phyloP scores from a whole-genome alignment of 2,329 filamentous ascomycete genomes.

The Fragosphaeria purpurea region DNA sequence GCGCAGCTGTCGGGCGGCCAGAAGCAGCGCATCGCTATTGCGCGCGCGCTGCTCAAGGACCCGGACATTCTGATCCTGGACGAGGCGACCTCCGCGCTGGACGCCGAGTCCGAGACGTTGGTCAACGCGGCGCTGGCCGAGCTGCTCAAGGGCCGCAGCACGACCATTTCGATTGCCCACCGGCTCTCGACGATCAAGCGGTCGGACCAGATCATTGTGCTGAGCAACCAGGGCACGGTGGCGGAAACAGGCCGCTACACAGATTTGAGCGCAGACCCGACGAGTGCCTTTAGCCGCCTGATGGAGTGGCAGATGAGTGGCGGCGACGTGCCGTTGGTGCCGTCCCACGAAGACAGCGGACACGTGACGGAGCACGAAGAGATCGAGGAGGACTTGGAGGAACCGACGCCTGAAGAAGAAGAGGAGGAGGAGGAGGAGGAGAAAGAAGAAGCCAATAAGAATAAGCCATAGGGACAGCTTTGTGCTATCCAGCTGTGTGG shows the following conservation, averaged over 20 bases:
- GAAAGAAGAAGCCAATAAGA: conserved; percentile 3
- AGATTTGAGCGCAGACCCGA: conserved; percentile 59
- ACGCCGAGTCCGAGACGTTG: conserved; percentile 92
- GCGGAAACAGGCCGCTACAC: conserved; percentile 83
- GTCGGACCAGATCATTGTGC: conserved; percentile 87
- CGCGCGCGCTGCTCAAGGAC: conserved; percentile 84
- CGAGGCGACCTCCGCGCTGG: conserved; percentile 89
- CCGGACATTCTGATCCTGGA: conserved; percentile 96
- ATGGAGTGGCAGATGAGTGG: conserved; percentile 99
- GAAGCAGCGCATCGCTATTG: conserved; percentile 96
- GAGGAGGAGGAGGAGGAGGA: conserved; percentile 18
- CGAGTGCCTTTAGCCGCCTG: conserved; percentile 83
- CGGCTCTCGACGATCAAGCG: conserved; percentile 93
- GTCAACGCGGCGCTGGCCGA: conserved; percentile 83
- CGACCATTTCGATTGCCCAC: conserved; percentile 95
- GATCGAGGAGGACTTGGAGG: conserved; percentile 39
- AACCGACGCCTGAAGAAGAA: conserved; percentile 26
- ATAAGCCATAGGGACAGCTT: background rate
- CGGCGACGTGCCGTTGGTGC: conserved; percentile 46
- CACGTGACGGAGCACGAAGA: conserved; percentile 43
- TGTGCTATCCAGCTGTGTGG: too few species aligned
- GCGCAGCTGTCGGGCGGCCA: conserved; percentile 93
- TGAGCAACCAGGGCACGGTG: conserved; percentile 76
- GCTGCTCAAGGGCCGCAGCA: conserved; percentile 78
- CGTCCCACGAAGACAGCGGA: conserved; percentile 20